Percentiles rank a stretch among this genome's conserved stretches.
Evolutionary conservation across 164 flowering plant genomes (phyloP).

Genomic region (Magnolia officinalis): DNA sequence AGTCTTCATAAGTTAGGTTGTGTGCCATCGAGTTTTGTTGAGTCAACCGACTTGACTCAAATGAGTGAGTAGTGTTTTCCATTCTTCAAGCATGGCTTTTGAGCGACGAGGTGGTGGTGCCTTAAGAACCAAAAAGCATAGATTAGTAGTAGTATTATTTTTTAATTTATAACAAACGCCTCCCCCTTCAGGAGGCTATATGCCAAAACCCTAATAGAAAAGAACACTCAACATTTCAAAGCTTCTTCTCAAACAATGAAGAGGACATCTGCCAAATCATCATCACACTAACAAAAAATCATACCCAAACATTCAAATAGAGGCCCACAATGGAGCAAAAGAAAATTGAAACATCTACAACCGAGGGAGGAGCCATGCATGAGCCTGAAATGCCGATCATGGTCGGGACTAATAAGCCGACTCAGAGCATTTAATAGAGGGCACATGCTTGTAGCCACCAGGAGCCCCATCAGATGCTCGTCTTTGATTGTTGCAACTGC

Average conservation of each 20-base stretch:
- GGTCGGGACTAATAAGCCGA: conserved; percentile 3
- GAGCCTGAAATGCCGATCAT: conserved; percentile 3
- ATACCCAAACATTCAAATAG: neutral
- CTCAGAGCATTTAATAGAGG: conserved; percentile 5
- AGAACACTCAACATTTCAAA: neutral
- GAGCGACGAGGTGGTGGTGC: too few relatives aligned
- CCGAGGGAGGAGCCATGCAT: neutral
- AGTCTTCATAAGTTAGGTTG: too few relatives aligned
- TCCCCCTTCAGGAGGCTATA: neutral
- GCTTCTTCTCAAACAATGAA: neutral
- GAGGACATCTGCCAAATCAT: neutral
- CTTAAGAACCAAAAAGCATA: too few relatives aligned
- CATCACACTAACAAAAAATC: neutral
- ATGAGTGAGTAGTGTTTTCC: too few relatives aligned
- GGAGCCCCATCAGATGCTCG: neutral
- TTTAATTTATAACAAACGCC: neutral
- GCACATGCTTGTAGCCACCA: neutral
- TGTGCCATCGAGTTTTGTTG: too few relatives aligned
- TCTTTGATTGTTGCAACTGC: conserved; percentile 54
- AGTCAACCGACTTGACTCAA: too few relatives aligned
- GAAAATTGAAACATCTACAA: neutral
- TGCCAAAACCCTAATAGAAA: neutral
- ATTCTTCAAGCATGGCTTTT: too few relatives aligned
- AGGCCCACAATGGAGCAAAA: neutral
- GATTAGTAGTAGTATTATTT: too few relatives aligned